Percentiles rank a stretch among this genome's conserved stretches.
phyloP scores from a whole-genome alignment of 768 basidiomycete genomes.

The Ephemerocybe angulata region DNA sequence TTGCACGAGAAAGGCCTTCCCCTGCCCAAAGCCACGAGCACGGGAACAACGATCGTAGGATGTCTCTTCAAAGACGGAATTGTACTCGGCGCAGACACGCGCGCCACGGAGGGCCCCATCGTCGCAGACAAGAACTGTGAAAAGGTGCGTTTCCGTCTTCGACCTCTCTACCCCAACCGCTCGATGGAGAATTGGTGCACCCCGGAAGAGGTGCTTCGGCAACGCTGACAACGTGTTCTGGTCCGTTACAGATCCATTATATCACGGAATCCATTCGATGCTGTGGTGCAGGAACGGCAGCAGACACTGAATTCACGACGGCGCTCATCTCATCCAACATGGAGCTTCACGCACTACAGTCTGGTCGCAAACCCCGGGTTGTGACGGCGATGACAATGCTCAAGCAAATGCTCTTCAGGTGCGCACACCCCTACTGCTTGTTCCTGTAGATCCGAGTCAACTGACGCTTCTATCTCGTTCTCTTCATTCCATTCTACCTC shows the following conservation, averaged over 20 bases:
- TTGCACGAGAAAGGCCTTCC: slow-evolving; percentile 66
- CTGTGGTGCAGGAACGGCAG: slow-evolving; percentile 99
- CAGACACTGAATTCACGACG: slow-evolving; percentile 94
- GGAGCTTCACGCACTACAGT: slow-evolving; percentile 86
- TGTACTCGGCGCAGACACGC: slow-evolving; percentile 92
- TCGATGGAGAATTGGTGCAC: background rate
- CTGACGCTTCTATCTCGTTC: too few species aligned
- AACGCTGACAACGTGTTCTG: too few species aligned
- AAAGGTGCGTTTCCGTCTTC: slow-evolving; percentile 59
- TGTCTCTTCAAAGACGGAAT: slow-evolving; percentile 91
- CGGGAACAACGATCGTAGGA: slow-evolving; percentile 97
- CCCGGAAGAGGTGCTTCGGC: too few species aligned
- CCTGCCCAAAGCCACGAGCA: slow-evolving; percentile 82
- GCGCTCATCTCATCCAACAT: slow-evolving; percentile 95
- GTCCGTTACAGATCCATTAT: slow-evolving; percentile 94
- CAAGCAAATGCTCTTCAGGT: slow-evolving; percentile 93
- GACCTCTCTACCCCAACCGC: background rate
- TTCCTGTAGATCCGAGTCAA: background rate
- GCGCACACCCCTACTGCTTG: background rate
- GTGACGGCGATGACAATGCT: slow-evolving; percentile 99
- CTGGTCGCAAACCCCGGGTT: slow-evolving; percentile 87
- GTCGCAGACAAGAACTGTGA: slow-evolving; percentile 99
- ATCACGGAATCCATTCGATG: slow-evolving; percentile 94
- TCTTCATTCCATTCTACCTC: too few species aligned
- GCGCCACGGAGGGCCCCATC: slow-evolving; percentile 91